Evolutionary conservation across 2,329 filamentous ascomycete species (phyloP).

Genomic region (Diaporthe vexans): DNA sequence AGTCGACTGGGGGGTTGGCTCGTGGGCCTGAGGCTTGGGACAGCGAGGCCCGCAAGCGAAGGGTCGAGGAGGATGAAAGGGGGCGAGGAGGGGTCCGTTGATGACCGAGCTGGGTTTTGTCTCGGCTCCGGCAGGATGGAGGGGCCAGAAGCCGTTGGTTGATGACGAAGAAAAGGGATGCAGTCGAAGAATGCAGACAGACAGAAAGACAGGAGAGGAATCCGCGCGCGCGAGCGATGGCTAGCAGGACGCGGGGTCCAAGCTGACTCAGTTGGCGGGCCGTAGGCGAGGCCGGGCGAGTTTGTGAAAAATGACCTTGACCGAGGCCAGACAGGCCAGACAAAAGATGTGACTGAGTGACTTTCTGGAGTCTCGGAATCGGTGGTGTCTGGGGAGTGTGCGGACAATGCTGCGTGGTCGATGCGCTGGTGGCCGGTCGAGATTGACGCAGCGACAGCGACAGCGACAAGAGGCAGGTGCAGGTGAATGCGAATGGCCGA

Average conservation of each 20-base stretch:
- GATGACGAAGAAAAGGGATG: constrained; percentile 39
- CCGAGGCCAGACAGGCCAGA: constrained; percentile 18
- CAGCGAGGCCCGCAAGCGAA: constrained; percentile 14
- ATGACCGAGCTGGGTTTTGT: constrained; percentile 2
- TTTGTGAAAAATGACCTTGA: constrained; percentile 30
- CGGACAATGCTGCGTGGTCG: neutral
- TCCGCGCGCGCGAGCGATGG: constrained; percentile 36
- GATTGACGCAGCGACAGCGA: neutral
- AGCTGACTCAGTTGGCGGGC: constrained; percentile 40
- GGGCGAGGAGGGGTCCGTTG: constrained; percentile 18
- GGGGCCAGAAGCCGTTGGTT: constrained; percentile 32
- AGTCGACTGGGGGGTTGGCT: constrained; percentile 20
- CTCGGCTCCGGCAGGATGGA: constrained; percentile 30
- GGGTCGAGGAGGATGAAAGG: constrained; percentile 26
- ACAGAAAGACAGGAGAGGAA: constrained; percentile 34
- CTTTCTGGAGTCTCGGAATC: neutral
- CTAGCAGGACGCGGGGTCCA: constrained; percentile 42
- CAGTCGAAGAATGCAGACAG: constrained; percentile 40
- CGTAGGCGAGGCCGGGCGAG: constrained; percentile 31
- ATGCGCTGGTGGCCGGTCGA: constrained; percentile 6
- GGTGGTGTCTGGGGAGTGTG: neutral
- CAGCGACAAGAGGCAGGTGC: neutral
- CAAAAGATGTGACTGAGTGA: neutral
- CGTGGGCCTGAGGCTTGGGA: constrained; percentile 30
- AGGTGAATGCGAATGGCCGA: constrained; percentile 28